phyloP scores from a whole-genome alignment of 73 alveolate genomes.

The Loxodes magnus region DNA sequence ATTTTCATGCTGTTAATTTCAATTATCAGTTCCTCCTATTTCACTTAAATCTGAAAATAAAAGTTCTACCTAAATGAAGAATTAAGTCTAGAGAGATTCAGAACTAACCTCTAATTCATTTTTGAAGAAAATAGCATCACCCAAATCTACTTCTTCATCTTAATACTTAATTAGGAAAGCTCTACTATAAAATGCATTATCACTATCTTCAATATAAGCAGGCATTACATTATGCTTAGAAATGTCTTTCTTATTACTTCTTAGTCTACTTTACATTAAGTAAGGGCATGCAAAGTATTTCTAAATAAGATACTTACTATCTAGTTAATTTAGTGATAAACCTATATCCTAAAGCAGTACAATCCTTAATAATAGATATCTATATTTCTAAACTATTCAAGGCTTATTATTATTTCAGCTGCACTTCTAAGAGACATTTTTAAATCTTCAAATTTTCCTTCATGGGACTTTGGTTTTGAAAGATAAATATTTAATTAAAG shows the following conservation, averaged over 20 bases:
- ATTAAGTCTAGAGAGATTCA: slow-evolving; percentile 17
- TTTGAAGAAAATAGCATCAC: slow-evolving; percentile 17
- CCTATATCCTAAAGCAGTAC: background rate
- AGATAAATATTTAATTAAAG: too few relatives aligned
- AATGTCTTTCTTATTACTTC: too few relatives aligned
- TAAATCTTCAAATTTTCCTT: too few relatives aligned
- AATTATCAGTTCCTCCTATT: slow-evolving; percentile 27
- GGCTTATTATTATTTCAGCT: slow-evolving; percentile 2
- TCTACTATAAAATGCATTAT: slow-evolving; percentile 3
- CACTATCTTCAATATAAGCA: slow-evolving; percentile 3
- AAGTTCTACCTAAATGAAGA: slow-evolving; percentile 25
- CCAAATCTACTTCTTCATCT: slow-evolving; percentile 37
- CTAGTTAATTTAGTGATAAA: background rate
- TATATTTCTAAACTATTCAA: slow-evolving; percentile 10
- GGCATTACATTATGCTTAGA: slow-evolving; percentile 2
- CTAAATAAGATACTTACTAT: too few relatives aligned
- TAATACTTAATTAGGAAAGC: slow-evolving; percentile 30
- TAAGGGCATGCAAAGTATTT: too few relatives aligned
- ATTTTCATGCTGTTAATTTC: slow-evolving; percentile 6
- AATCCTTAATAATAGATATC: slow-evolving; percentile 12
- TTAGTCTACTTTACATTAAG: background rate
- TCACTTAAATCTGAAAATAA: slow-evolving; percentile 17
- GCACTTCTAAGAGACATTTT: slow-evolving; percentile 9
- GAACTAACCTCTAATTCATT: slow-evolving; percentile 30
- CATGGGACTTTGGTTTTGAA: too few relatives aligned